These are phyloP conservation scores for Coelastrella sp. DNA, from an alignment of 139 green algal genomes.

Conservation along the genomic window DNA sequence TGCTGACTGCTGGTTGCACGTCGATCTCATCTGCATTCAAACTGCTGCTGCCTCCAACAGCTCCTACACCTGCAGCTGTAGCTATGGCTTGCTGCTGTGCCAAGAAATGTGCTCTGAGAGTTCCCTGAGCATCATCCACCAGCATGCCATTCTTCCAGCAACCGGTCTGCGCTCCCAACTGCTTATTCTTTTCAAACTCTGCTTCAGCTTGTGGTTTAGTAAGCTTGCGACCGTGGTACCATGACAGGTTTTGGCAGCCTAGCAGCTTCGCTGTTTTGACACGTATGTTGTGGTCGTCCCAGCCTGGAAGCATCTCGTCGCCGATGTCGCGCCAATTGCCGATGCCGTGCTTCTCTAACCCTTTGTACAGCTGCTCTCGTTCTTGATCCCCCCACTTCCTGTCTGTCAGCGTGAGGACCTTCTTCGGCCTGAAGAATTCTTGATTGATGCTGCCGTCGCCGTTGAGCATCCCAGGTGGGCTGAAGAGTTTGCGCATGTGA, in stretches of 20 bases:
- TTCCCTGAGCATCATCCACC: slow-evolving; percentile 78
- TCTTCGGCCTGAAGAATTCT: slow-evolving; percentile 86
- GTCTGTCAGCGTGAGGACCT: slow-evolving; percentile 58
- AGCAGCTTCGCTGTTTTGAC: slow-evolving; percentile 79
- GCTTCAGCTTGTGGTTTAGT: slow-evolving; percentile 64
- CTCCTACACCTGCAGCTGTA: not conserved
- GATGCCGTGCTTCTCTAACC: slow-evolving; percentile 79
- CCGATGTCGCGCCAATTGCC: slow-evolving; percentile 81
- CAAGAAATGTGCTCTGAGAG: slow-evolving; percentile 55
- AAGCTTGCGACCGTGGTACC: slow-evolving; percentile 53
- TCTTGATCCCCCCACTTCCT: slow-evolving; percentile 77
- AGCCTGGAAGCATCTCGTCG: slow-evolving; percentile 57
- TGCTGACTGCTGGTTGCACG: no score
- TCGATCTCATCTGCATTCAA: no score
- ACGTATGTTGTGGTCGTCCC: slow-evolving; percentile 66
- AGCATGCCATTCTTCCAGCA: slow-evolving; percentile 88
- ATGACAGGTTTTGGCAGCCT: slow-evolving; percentile 79
- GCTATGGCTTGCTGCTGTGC: slow-evolving; percentile 29
- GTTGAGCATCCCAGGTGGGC: slow-evolving; percentile 74
- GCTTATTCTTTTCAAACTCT: slow-evolving; percentile 73
- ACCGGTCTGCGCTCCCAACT: slow-evolving; percentile 71
- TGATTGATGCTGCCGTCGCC: slow-evolving; percentile 81
- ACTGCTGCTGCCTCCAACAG: not conserved
- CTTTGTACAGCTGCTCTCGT: slow-evolving; percentile 72
- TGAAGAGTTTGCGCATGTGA: slow-evolving; percentile 72